Percentiles rank a stretch among this genome's conserved stretches.
These are phyloP conservation scores for sorghum (Sorghum bicolor) DNA, from an alignment of 176 grass and related monocot genomes.

Conservation along the genomic window Sorghum_bicolor_NCBIv3 NC_012875.2:58590001-58590500, in stretches of 20 bases:
- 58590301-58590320: constrained; percentile 9
- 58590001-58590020: not conserved
- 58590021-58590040: not conserved
- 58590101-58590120: not conserved
- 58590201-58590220: constrained; percentile 22
- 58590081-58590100: not conserved
- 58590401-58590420: not conserved
- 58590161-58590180: not conserved
- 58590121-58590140: not conserved
- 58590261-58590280: not conserved
- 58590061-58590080: not conserved
- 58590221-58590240: not conserved
- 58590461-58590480: not conserved
- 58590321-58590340: constrained; percentile 47
- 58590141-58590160: not conserved
- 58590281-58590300: constrained; percentile 26
- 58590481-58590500: not conserved
- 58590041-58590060: not conserved
- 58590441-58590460: not conserved
- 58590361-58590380: constrained; percentile 38
- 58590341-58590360: constrained; percentile 48
- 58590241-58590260: not conserved
- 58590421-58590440: not conserved
- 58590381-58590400: not conserved
- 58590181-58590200: not conserved